These are phyloP conservation scores for Rhodamnia rubescens DNA, from an alignment of 345 rosid species.

Conservation along the genomic window DNA sequence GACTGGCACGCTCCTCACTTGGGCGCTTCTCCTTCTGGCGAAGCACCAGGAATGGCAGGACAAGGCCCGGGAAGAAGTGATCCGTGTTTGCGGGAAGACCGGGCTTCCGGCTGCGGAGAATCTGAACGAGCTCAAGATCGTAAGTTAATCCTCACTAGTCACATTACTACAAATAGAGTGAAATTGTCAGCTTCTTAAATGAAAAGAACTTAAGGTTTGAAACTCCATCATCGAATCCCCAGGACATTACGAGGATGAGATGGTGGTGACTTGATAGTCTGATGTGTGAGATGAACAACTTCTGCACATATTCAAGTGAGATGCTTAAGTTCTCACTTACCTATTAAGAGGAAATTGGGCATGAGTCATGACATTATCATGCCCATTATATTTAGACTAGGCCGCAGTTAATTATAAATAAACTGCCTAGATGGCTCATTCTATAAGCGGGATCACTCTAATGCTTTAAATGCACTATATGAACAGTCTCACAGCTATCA, in stretches of 20 bases:
- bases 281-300: not conserved
- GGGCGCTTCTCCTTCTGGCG: conserved; percentile 60
- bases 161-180: not conserved
- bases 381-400: no score
- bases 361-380: not conserved
- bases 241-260: not conserved
- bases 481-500: not conserved
- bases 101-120: conserved; percentile 23
- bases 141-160: conserved; percentile 14
- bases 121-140: conserved; percentile 51
- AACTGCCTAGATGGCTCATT: not conserved
- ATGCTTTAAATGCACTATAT: not conserved
- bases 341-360: not conserved
- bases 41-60: conserved; percentile 72
- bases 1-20: conserved; percentile 53
- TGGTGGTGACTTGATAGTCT: not conserved
- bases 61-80: conserved; percentile 65
- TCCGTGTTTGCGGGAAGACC: conserved; percentile 18
- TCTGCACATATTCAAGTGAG: not conserved
- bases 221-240: not conserved
- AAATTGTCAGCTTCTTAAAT: not conserved
- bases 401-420: not conserved
- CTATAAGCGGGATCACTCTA: not conserved
- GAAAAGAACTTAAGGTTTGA: not conserved
- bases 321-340: not conserved